Base-by-base conservation (phyloP, 1,284 basidiomycete genomes). In the Sphagnurus paluster region DNA sequence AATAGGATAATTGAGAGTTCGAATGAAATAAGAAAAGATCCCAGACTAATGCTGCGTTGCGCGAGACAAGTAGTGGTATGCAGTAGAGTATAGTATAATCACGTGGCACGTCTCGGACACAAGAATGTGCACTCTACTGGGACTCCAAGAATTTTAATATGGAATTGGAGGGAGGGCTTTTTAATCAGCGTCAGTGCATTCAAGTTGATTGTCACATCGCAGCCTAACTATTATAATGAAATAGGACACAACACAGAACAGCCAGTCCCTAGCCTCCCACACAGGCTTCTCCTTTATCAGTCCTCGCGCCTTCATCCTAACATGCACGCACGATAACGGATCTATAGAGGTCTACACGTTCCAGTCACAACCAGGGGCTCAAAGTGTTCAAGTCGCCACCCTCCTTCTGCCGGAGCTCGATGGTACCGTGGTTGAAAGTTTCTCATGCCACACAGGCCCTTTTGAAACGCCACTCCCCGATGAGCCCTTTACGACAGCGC, bases 121-220 rank as follows among this genome's bases (percentile, higher is more conserved):
- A n/a, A n/a, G n/a, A n/a, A n/a, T n/a, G n/a, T n/a, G n/a, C n/a
- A n/a, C 60, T 69, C 69, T 42, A 58, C 63, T 1, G 61, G 55
- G 2, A 67, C 65, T 1, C 62, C 48, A 6, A 49, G 69, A 0
- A 59, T 81, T 7, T 49, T 75, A 20, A 61, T 82, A 17, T 82
- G 77, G 77, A 75, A 79, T 44, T 82, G 81, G 80, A 69, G 60
- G 49, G 70, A 67, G 1, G 76, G 73, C 0, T 53, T 61, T 9
- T n/a, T 66, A 20, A 55, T 79, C 33, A 66, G 74, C 34, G 79
- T 80, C 50, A 33, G 74, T 68, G 16, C n/a, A n/a, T 14, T n/a
- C 11, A 11, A 26, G 13, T 16, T n/a, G n/a, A 24, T 39, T 26
- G 20, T 34, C 10, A 17, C n/a, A n/a, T n/a, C n/a, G n/a, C n/a